A percentile compares a stretch with the other conserved stretches of the same genome.
Evolutionary conservation across 2,329 filamentous ascomycete species (phyloP).

Genomic region (Diaporthe helianthi): DNA sequence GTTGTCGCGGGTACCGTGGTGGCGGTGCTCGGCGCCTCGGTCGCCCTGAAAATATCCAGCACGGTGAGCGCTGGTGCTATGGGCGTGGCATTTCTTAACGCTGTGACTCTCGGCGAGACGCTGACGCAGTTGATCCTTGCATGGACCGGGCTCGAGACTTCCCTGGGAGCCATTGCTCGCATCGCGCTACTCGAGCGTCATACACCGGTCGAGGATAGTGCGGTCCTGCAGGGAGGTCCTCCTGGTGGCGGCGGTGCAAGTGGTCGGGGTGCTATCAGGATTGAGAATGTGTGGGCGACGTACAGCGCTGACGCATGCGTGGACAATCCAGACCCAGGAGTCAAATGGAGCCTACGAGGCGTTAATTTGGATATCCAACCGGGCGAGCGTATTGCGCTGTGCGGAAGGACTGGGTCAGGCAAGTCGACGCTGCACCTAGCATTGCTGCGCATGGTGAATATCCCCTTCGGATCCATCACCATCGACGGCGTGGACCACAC

Average conservation of each 20-base stretch:
- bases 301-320: constrained; percentile 29
- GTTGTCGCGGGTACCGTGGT: constrained; percentile 57
- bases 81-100: constrained; percentile 48
- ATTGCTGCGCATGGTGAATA: constrained; percentile 48
- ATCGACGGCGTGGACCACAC: constrained; percentile 68
- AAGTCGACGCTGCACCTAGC: constrained; percentile 18
- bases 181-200: constrained; percentile 37
- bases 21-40: constrained; percentile 52
- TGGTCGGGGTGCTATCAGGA: constrained; percentile 28
- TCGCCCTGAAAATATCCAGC: constrained; percentile 44
- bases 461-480: constrained; percentile 61
- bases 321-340: not conserved
- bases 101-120: constrained; percentile 40
- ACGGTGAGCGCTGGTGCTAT: constrained; percentile 43
- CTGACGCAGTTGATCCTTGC: constrained; percentile 38
- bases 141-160: constrained; percentile 41
- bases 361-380: constrained; percentile 46
- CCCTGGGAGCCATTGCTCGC: constrained; percentile 40
- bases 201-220: constrained; percentile 37
- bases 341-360: constrained; percentile 36
- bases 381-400: constrained; percentile 46
- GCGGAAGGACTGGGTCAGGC: constrained; percentile 6
- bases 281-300: constrained; percentile 37
- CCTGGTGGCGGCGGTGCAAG: not conserved
- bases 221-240: not conserved